Conservation (phyloP, 2,329 filamentous ascomycete genomes). For the Trichoderma citrinoviride region DNA sequence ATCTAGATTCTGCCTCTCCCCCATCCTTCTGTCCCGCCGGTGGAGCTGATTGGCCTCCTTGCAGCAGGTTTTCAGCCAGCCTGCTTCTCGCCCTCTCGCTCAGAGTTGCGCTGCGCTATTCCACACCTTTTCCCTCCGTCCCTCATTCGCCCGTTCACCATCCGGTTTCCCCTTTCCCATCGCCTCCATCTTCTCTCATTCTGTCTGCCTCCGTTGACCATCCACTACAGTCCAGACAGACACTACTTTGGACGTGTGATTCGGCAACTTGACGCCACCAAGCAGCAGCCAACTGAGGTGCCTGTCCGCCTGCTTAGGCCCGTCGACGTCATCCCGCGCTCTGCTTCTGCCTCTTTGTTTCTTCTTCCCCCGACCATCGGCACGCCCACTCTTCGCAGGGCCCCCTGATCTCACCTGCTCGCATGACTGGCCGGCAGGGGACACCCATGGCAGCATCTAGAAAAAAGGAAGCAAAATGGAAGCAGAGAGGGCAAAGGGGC, state of each 20-base stretch:
- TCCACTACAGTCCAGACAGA: too few relatives aligned
- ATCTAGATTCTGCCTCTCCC: too few relatives aligned
- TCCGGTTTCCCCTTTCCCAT: neutral
- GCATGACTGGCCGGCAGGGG: conserved; percentile 18
- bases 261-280: too few relatives aligned
- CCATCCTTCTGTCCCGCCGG: neutral
- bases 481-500: conserved; percentile 6
- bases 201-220: too few relatives aligned
- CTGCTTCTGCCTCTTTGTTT: neutral
- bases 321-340: conserved; percentile 22
- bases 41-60: conserved; percentile 12
- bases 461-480: conserved; percentile 20
- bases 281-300: too few relatives aligned
- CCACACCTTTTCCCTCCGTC: too few relatives aligned
- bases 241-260: too few relatives aligned
- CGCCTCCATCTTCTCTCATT: neutral
- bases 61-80: conserved; percentile 11
- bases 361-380: neutral
- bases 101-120: too few relatives aligned
- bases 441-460: conserved; percentile 8
- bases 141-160: neutral
- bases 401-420: conserved; percentile 17
- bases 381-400: conserved; percentile 1
- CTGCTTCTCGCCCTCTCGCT: neutral
- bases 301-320: too few relatives aligned